Conservation (phyloP, 768 basidiomycete species). For the Galerina sulciceps region DNA sequence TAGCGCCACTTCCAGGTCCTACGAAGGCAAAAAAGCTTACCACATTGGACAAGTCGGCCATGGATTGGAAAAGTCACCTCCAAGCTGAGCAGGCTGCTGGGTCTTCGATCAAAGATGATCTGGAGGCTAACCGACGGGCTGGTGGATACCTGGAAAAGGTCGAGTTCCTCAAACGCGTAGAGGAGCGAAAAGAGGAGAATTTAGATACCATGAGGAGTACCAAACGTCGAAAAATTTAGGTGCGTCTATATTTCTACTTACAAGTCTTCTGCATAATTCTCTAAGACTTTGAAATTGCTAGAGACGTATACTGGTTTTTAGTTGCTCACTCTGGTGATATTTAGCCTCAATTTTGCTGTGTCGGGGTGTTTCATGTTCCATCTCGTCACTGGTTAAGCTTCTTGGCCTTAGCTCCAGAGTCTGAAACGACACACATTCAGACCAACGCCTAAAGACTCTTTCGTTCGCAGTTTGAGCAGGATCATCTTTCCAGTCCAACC, state of each 20-base stretch:
- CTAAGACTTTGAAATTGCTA: no score
- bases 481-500: no score
- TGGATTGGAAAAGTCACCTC: conserved; percentile 84
- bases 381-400: no score
- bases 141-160: conserved; percentile 87
- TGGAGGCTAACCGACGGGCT: conserved; percentile 73
- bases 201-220: conserved; percentile 58
- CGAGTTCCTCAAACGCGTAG: conserved; percentile 80
- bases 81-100: conserved; percentile 41
- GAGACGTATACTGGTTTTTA: background rate
- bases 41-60: conserved; percentile 83
- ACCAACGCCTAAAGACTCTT: no score
- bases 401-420: no score
- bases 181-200: conserved; percentile 67
- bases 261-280: background rate
- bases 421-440: no score
- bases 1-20: conserved; percentile 56
- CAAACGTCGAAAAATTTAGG: conserved; percentile 52
- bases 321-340: no score
- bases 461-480: no score
- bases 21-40: conserved; percentile 76
- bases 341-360: no score
- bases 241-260: background rate
- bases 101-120: conserved; percentile 58
- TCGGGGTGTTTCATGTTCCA: no score